Evolutionary conservation across 208 protist genomes (phyloP).

Genomic region (Leishmania tropica): DNA sequence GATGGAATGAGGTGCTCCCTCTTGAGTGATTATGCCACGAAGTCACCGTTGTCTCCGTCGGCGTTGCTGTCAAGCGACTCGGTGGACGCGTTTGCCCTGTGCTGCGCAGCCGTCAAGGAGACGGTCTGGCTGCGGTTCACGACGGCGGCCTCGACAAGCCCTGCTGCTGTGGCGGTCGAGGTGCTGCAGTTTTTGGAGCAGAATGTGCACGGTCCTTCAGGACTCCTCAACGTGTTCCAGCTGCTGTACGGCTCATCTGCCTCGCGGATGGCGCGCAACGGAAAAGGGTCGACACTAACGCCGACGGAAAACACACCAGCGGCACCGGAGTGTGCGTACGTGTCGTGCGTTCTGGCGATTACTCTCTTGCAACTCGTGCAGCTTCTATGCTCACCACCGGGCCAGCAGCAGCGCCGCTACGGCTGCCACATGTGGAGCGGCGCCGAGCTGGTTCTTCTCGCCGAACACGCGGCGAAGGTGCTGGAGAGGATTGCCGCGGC

Average conservation of each 20-base stretch:
- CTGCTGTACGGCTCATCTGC: constrained; percentile 5
- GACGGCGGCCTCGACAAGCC: constrained; percentile 9
- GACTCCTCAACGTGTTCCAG: constrained; percentile 10
- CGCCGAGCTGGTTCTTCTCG: constrained; percentile 32
- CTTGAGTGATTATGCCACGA: background rate
- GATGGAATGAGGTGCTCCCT: background rate
- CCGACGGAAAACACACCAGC: background rate
- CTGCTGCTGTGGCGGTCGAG: constrained; percentile 10
- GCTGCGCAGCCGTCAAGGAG: constrained; percentile 31
- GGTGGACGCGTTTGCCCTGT: constrained; percentile 36
- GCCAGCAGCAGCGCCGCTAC: background rate
- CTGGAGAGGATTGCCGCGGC: constrained; percentile 20
- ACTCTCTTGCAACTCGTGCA: constrained; percentile 27
- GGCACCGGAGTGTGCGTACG: constrained; percentile 27
- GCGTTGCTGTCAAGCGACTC: background rate
- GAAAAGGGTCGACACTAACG: background rate
- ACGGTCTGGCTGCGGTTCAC: constrained; percentile 27
- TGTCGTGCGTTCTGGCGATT: constrained; percentile 20
- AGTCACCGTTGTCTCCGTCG: background rate
- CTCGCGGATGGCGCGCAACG: background rate
- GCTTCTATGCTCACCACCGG: constrained; percentile 17
- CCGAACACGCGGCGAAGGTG: constrained; percentile 23
- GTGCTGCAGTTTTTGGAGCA: constrained; percentile 33
- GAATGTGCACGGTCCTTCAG: constrained; percentile 24
- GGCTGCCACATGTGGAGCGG: background rate